phyloP scores from a whole-genome alignment of 305 asterid genomes.

The Ilex paraguariensis region DNA sequence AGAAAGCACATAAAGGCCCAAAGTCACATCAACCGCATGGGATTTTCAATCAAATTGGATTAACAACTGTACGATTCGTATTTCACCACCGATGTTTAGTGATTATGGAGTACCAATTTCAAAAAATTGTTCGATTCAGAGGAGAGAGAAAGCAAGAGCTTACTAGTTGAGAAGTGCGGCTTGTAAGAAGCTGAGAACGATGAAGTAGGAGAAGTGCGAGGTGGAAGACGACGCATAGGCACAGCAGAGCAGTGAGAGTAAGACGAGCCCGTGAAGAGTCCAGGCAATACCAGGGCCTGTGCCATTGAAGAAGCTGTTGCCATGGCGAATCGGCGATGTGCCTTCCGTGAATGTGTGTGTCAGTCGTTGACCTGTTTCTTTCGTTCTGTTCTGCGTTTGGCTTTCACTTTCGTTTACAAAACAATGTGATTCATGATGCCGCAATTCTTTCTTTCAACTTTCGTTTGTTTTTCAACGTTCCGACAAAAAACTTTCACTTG shows the following conservation, averaged over 20 bases:
- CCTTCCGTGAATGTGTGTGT: neutral
- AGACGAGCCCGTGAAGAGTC: neutral
- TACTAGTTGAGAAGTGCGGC: neutral
- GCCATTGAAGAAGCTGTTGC: neutral
- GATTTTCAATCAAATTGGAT: neutral
- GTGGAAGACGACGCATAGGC: neutral
- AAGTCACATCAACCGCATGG: too few relatives aligned
- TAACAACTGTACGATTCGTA: neutral
- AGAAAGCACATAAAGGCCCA: too few relatives aligned
- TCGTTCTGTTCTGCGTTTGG: too few relatives aligned
- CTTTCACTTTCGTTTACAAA: too few relatives aligned
- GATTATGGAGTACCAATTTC: too few relatives aligned
- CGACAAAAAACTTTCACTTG: too few relatives aligned
- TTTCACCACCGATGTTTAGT: too few relatives aligned
- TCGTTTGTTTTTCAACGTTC: too few relatives aligned
- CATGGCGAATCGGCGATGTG: neutral
- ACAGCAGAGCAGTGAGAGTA: neutral
- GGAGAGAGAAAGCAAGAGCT: neutral
- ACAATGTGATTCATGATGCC: too few relatives aligned
- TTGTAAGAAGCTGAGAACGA: neutral
- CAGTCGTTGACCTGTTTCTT: neutral
- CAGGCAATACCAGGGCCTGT: neutral
- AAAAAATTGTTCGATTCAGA: too few relatives aligned
- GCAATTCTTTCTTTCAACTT: too few relatives aligned
- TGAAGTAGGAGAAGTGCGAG: neutral